A percentile compares a stretch with the other conserved stretches of the same genome.
phyloP scores from a whole-genome alignment of 202 grass and related monocot species.

The Brachypodium distachyon region DNA sequence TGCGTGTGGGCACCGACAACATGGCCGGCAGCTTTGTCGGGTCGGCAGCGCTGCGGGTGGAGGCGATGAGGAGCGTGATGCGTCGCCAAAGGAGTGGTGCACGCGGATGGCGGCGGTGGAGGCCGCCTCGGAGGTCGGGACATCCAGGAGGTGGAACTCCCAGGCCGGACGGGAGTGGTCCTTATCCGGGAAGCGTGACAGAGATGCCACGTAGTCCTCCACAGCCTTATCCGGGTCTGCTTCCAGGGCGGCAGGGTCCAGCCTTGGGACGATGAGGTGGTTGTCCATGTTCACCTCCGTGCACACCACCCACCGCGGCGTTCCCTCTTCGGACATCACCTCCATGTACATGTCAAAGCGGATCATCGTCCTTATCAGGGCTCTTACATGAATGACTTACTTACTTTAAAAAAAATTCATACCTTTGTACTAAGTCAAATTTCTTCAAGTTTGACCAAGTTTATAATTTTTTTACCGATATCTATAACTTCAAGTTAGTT shows the following conservation, averaged over 20 bases:
- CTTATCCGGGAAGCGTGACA: slow-evolving; percentile 33
- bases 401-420: no score
- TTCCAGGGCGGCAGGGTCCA: slow-evolving; percentile 1
- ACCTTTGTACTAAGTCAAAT: no score
- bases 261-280: slow-evolving; percentile 55
- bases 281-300: slow-evolving; percentile 47
- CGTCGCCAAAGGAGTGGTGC: slow-evolving; percentile 85
- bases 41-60: slow-evolving; percentile 46
- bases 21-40: no score
- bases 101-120: slow-evolving; percentile 47
- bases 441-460: no score
- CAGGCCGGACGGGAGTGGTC: slow-evolving; percentile 49
- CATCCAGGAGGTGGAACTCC: slow-evolving; percentile 88
- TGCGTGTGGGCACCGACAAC: no score
- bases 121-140: slow-evolving; percentile 48
- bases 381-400: no score
- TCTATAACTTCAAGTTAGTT: no score
- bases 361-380: no score
- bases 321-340: slow-evolving; percentile 23
- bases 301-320: slow-evolving; percentile 39
- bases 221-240: slow-evolving; percentile 33
- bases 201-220: slow-evolving; percentile 67
- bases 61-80: slow-evolving; percentile 63
- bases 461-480: no score
- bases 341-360: neutral